Base-by-base conservation (phyloP, 2,329 filamentous ascomycete genomes). In the Rhynchosporium agropyri region DNA sequence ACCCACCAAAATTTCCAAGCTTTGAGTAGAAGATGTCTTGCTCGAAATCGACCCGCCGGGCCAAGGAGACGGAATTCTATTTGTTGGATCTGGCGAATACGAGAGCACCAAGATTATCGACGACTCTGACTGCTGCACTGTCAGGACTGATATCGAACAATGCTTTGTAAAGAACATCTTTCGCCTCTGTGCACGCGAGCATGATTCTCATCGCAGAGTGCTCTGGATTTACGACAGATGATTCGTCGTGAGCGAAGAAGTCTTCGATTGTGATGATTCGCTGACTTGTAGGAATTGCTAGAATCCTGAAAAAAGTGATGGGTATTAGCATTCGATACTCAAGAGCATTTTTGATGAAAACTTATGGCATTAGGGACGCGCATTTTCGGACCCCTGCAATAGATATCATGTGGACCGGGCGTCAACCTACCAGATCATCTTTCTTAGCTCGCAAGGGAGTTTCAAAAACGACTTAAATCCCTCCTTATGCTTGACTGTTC, bases 341-440 rank as follows among this genome's bases (percentile, higher is more conserved):
- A 20, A 20, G 20, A 20, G 20, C 20, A 20, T 20, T 20, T 20
- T 20, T 20, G 20, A 20, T 20, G 20, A 20, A 20, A 20, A 20
- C 20, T 20, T 20, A 20, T 20, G 20, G 1, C 33, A 10, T 36
- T 3, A 5, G 5, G 33, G 9, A 36, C 9, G 9, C 33, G 5
- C 33, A 36, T 10, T 36, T 5, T 5, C 5, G 33, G 33, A 36
- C 33, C 9, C 33, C 9, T 36, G 5, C 5, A 36, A 36, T 6
- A 10, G 33, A 36, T 1, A 36, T 6, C 9, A 36, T 2, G 33
- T 10, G 9, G 45, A 48, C 8, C n/a, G 20, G 20, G 20, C 20
- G 1, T 20, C 20, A 20, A 54, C 38, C 15, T 28, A 57, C 54
- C 31, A 57, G 28, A 57, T 38, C 40, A 57, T 48, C n/a, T 28